Percentiles rank a stretch among this genome's conserved stretches.
Conservation (phyloP, 305 asterid species). For the Lippia alba region DNA sequence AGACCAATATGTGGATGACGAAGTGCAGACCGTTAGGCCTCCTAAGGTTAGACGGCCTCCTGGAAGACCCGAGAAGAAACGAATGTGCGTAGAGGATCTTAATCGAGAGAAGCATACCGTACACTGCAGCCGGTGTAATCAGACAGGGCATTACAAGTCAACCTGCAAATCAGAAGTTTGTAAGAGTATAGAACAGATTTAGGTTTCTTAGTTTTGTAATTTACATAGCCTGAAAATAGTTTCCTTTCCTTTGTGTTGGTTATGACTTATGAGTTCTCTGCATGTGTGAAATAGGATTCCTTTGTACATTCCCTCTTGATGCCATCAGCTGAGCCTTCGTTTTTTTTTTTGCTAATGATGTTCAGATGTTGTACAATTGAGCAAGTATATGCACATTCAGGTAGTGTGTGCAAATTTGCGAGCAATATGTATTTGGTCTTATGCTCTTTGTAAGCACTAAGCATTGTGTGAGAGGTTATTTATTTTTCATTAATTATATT, state of each 20-base stretch:
- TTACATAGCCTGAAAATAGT: conserved; percentile 24
- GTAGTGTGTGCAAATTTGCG: no score
- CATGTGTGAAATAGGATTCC: no score
- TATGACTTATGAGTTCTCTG: background rate
- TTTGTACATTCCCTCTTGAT: background rate
- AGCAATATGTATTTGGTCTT: no score
- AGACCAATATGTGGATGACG: conserved; percentile 41
- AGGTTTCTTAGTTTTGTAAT: conserved; percentile 41
- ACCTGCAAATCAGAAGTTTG: conserved; percentile 64
- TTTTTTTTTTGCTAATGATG: background rate
- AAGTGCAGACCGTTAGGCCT: conserved; percentile 53
- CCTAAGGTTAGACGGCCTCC: conserved; percentile 76
- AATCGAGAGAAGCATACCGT: conserved; percentile 77
- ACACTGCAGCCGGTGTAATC: conserved; percentile 72
- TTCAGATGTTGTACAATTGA: no score
- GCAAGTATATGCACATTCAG: no score
- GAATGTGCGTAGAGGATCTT: conserved; percentile 69
- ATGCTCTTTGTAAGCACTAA: no score
- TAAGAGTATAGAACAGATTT: conserved; percentile 46
- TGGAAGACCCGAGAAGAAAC: conserved; percentile 78
- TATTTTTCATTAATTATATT: no score
- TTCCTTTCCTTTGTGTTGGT: background rate
- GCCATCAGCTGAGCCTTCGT: background rate
- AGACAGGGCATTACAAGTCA: conserved; percentile 75
- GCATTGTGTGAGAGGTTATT: no score